Base-by-base conservation (phyloP, 768 basidiomycete genomes). In the Pisolithus albus region DNA sequence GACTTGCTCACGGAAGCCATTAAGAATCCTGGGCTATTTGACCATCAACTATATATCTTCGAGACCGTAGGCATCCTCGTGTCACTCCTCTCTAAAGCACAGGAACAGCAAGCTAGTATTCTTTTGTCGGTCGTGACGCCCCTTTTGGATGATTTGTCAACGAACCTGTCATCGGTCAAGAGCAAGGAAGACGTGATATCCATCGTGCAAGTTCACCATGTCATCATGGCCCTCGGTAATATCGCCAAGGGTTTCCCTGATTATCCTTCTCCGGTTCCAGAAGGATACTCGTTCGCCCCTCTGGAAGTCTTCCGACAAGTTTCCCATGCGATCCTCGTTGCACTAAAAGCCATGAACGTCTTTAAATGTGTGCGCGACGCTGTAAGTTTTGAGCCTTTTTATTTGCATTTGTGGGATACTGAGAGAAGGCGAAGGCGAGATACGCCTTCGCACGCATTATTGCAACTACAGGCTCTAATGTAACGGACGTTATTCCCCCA, bases 161-260 rank as follows among this genome's bases (percentile, higher is more conserved):
- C 82, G 23, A 72, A 64, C 49, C 74, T 84, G 59, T 75, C 76
- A 44, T 75, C 75, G 45, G 73, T 74, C 26, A 80, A 82, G 56
- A 80, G 80, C 8, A 67, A 77, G 3, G 75, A 80, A 43, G 88
- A 92, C 57, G 70, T 89, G 6, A 65, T 88, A 41, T 79, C 89
- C n/a, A 82, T 96, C 59, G 75, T 97, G 50, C 83, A 82, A 62
- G 81, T 92, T 7, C 96, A 98, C 60, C 94, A 98, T 70, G 77
- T 85, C 58, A 86, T 97, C 65, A 88, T 95, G 84, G 93, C 95
- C 3, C 75, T 97, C 21, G 95, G 95, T 11, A 92, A 89, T 60
- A 81, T 97, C 50, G 88, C 93, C 34, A 96, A 96, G 70, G 96
- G 96, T 11, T 98, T 97, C 70, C 96, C 96, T 0, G 92, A 92